phyloP scores from a whole-genome alignment of 768 basidiomycete species.

The Lactifluus hygrophoroides region DNA sequence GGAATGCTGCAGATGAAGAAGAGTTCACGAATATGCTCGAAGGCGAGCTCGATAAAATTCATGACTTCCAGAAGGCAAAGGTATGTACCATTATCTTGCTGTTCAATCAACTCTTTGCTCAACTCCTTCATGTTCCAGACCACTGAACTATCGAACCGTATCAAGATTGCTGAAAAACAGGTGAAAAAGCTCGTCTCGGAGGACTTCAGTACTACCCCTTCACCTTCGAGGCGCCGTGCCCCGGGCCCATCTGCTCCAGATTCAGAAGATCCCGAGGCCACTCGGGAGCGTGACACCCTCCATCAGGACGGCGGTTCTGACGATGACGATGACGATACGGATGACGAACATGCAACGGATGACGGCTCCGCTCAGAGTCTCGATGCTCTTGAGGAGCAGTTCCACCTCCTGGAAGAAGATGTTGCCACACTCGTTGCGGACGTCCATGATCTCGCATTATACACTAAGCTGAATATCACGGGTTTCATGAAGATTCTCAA shows the following conservation, averaged over 20 bases:
- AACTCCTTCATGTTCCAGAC: slow-evolving; percentile 38
- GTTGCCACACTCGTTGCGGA: slow-evolving; percentile 92
- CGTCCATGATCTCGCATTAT: slow-evolving; percentile 83
- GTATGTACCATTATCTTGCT: slow-evolving; percentile 30
- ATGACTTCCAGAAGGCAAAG: slow-evolving; percentile 88
- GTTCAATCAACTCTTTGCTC: no score
- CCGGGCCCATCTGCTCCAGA: slow-evolving; percentile 18
- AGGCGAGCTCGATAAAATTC: slow-evolving; percentile 86
- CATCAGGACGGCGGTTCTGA: slow-evolving; percentile 58
- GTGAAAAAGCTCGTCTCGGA: slow-evolving; percentile 70
- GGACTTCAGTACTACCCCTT: slow-evolving; percentile 28
- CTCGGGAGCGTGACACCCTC: slow-evolving; percentile 38
- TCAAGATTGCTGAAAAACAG: slow-evolving; percentile 72
- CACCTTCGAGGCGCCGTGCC: slow-evolving; percentile 1
- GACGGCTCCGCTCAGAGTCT: slow-evolving; percentile 45
- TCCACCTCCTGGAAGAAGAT: slow-evolving; percentile 84
- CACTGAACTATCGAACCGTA: slow-evolving; percentile 71
- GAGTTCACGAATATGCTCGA: slow-evolving; percentile 76
- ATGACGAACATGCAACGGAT: slow-evolving; percentile 31
- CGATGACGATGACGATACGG: slow-evolving; percentile 47
- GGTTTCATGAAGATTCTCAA: slow-evolving; percentile 99
- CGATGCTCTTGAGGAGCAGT: slow-evolving; percentile 77
- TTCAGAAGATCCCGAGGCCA: slow-evolving; percentile 21
- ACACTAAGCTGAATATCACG: slow-evolving; percentile 96
- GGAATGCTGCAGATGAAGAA: slow-evolving; percentile 73